These are phyloP conservation scores for Botrytis aclada DNA, from an alignment of 2,329 filamentous ascomycete species.

Conservation along the genomic window DNA sequence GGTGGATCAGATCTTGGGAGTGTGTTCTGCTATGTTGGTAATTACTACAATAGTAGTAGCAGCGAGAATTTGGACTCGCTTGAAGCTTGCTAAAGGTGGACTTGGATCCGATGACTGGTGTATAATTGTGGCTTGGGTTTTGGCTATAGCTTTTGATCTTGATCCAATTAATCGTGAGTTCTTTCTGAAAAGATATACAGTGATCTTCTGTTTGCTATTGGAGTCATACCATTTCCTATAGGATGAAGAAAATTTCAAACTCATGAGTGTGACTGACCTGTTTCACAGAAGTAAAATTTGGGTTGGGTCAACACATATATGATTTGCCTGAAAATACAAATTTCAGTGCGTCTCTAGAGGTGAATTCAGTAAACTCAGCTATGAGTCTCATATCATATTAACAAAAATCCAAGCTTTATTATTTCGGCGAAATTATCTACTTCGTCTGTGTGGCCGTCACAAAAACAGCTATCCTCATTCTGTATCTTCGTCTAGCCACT, in stretches of 20 bases:
- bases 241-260: neutral
- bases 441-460: conserved; percentile 8
- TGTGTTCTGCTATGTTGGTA: conserved; percentile 17
- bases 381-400: neutral
- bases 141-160: conserved; percentile 10
- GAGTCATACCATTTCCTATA: neutral
- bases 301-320: conserved; percentile 13
- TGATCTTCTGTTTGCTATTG: neutral
- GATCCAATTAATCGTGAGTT: conserved; percentile 15
- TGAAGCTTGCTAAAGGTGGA: conserved; percentile 12
- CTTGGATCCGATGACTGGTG: conserved; percentile 15
- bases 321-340: conserved; percentile 8
- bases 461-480: conserved; percentile 6
- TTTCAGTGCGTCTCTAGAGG: conserved; percentile 15
- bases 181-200: neutral
- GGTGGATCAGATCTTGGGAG: conserved; percentile 6
- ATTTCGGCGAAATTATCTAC: conserved; percentile 9
- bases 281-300: conserved; percentile 9
- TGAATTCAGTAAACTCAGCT: neutral
- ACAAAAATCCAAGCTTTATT: conserved; percentile 7
- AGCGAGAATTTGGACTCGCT: neutral
- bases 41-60: conserved; percentile 8
- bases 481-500: conserved; percentile 11
- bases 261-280: neutral
- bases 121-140: conserved; percentile 15